These are phyloP conservation scores for Peterozyma toletana DNA, from an alignment of 805 yeast species.

Conservation along the genomic window DNA sequence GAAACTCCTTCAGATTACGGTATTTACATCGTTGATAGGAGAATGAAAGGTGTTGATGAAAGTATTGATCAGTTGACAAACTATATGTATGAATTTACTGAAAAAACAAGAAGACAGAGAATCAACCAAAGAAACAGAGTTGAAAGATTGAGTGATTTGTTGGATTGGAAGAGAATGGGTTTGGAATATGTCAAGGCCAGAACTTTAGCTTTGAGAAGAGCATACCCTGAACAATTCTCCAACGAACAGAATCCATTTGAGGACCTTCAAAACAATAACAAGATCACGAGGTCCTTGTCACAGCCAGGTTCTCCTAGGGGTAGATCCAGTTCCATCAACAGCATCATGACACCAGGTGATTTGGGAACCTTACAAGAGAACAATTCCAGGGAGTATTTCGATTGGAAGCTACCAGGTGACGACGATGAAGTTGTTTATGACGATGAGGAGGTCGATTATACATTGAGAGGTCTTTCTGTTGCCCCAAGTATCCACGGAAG, in stretches of 20 bases:
- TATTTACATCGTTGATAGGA: constrained; percentile 92
- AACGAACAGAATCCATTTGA: constrained; percentile 32
- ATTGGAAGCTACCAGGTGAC: constrained; percentile 30
- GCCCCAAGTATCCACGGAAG: constrained; percentile 27
- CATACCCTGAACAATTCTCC: constrained; percentile 80
- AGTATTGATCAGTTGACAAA: constrained; percentile 84
- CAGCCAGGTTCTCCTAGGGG: constrained; percentile 97
- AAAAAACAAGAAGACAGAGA: constrained; percentile 91
- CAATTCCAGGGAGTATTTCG: constrained; percentile 74
- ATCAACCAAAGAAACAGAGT: constrained; percentile 97
- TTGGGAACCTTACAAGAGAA: constrained; percentile 94
- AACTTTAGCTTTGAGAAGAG: constrained; percentile 83
- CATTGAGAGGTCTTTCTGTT: constrained; percentile 27
- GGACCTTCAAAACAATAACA: constrained; percentile 34
- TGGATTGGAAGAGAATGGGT: constrained; percentile 99
- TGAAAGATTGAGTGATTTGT: constrained; percentile 83
- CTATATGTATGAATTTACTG: constrained; percentile 82
- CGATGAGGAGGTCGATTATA: constrained; percentile 24
- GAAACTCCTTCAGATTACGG: constrained; percentile 95
- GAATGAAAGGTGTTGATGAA: constrained; percentile 88
- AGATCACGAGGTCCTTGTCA: constrained; percentile 84
- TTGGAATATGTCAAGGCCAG: constrained; percentile 93
- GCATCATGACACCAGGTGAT: constrained; percentile 94
- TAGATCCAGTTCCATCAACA: constrained; percentile 43
- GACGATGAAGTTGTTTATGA: background rate